phyloP scores from a whole-genome alignment of 1,284 basidiomycete genomes.

The Melampsora medusae region DNA sequence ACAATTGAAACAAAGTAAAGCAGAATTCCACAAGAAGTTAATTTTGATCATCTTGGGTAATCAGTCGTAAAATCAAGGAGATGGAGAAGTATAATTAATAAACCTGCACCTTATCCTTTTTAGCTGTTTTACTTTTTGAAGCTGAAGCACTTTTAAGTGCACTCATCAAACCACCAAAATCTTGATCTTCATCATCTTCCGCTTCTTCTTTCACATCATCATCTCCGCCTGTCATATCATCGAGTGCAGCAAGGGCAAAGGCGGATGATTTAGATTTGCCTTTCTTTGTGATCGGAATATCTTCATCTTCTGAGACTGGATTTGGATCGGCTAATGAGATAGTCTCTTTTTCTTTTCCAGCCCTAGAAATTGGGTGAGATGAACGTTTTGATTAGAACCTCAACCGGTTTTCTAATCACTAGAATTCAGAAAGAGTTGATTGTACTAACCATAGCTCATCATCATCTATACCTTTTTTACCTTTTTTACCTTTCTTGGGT shows the following conservation, averaged over 20 bases:
- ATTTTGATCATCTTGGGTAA: neutral
- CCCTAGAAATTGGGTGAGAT: neutral
- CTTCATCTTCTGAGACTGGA: slow-evolving; percentile 2
- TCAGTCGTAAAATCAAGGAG: neutral
- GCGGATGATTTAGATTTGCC: slow-evolving; percentile 15
- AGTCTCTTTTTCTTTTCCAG: slow-evolving; percentile 25
- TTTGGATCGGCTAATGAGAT: neutral
- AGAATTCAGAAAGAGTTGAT: no score
- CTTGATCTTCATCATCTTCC: slow-evolving; percentile 6
- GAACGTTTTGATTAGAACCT: neutral
- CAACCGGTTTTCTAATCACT: no score
- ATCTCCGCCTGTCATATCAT: neutral
- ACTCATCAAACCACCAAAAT: slow-evolving; percentile 38
- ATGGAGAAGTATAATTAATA: neutral
- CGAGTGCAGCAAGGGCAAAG: slow-evolving; percentile 10
- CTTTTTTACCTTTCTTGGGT: slow-evolving; percentile 36
- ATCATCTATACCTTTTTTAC: slow-evolving; percentile 24
- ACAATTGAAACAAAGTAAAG: neutral
- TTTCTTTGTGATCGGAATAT: neutral
- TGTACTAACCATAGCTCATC: slow-evolving; percentile 33
- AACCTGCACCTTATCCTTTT: slow-evolving; percentile 25
- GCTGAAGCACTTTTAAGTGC: slow-evolving; percentile 18
- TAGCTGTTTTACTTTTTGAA: slow-evolving; percentile 4
- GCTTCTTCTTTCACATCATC: neutral
- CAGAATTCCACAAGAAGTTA: neutral